phyloP scores from a whole-genome alignment of 106 monocot species.

The Alisma plantagoaquatica region DNA sequence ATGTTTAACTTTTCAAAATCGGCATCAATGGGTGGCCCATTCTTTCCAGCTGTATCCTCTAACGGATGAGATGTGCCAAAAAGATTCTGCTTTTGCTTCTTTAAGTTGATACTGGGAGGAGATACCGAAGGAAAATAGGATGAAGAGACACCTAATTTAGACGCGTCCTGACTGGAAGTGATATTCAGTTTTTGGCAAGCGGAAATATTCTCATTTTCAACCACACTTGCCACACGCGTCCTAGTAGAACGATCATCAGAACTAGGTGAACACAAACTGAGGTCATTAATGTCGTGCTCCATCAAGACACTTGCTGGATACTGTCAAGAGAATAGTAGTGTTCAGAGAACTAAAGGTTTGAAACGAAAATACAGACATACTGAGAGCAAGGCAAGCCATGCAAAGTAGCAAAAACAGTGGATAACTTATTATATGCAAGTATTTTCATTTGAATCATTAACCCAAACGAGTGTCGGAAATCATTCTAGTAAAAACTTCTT shows the following conservation, averaged over 20 bases:
- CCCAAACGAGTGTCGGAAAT: too few species aligned
- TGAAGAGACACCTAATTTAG: too few species aligned
- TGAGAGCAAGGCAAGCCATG: neutral
- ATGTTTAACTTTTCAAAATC: slow-evolving; percentile 44
- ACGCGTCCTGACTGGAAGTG: too few species aligned
- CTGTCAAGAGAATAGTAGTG: too few species aligned
- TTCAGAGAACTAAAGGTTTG: too few species aligned
- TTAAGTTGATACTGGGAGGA: slow-evolving; percentile 16
- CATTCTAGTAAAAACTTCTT: too few species aligned
- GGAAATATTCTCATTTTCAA: too few species aligned
- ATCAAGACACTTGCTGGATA: slow-evolving; percentile 16
- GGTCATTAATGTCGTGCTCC: slow-evolving; percentile 30
- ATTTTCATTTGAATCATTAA: too few species aligned
- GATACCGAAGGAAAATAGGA: slow-evolving; percentile 6
- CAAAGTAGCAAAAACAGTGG: neutral
- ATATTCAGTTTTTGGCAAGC: too few species aligned
- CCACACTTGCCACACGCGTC: slow-evolving; percentile 4
- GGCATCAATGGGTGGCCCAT: slow-evolving; percentile 18
- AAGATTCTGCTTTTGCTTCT: slow-evolving; percentile 12
- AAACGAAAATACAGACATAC: neutral
- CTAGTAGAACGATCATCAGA: slow-evolving; percentile 2
- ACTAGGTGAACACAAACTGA: slow-evolving; percentile 11
- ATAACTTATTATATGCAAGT: neutral
- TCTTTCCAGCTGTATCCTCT: slow-evolving; percentile 15
- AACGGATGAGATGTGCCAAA: slow-evolving; percentile 9